These are phyloP conservation scores for Fusarium falciforme DNA, from an alignment of 2,329 filamentous ascomycete genomes.

Conservation along the genomic window DNA sequence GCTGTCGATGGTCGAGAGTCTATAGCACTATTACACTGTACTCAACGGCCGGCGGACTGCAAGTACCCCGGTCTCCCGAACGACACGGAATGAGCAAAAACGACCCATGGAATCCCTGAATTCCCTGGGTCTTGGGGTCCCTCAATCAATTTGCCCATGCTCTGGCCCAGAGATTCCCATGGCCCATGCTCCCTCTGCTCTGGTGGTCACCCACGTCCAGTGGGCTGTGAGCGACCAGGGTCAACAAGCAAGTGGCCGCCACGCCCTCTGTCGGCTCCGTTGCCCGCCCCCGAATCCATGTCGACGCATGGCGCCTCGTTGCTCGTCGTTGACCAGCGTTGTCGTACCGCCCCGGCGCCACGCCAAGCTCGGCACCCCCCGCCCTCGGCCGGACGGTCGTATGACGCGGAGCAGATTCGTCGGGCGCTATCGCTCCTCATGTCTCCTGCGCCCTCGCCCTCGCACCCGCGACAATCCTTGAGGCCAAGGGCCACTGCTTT, in stretches of 20 bases:
- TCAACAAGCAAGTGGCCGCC: neutral
- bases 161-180: conserved; percentile 39
- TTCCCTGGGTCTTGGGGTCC: conserved; percentile 1
- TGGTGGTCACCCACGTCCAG: neutral
- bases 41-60: conserved; percentile 14
- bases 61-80: conserved; percentile 24
- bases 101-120: conserved; percentile 34
- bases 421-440: conserved; percentile 42
- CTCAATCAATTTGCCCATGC: conserved; percentile 36
- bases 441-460: conserved; percentile 3
- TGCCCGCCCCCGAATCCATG: conserved; percentile 6
- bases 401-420: conserved; percentile 44
- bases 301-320: neutral
- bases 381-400: conserved; percentile 43
- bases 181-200: conserved; percentile 9
- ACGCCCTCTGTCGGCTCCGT: conserved; percentile 14
- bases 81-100: conserved; percentile 26
- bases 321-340: conserved; percentile 1
- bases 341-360: conserved; percentile 28
- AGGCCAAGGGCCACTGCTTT: conserved; percentile 12
- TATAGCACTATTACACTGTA: conserved; percentile 1
- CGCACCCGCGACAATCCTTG: conserved; percentile 19
- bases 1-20: neutral
- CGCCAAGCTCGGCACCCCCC: conserved; percentile 45
- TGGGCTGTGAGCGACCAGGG: neutral